Base-by-base conservation (phyloP, 2,329 filamentous ascomycete species). In the Aspergillus ustus region DNA sequence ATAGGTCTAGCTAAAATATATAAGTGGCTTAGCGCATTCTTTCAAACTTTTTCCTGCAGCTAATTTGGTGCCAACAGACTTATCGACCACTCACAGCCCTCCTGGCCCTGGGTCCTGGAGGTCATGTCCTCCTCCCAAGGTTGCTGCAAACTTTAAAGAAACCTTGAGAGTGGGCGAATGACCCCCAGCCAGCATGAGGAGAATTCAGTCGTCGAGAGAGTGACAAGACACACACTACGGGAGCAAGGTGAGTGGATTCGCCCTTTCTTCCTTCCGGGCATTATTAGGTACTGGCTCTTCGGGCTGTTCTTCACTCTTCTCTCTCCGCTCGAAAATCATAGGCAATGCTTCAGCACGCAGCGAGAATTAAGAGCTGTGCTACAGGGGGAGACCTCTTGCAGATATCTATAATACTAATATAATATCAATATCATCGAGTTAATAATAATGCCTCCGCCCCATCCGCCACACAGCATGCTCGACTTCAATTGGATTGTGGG, bases 391-490 rank as follows among this genome's bases (percentile, higher is more conserved):
- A 52, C 51, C 43, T 53, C 31, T 50, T 43, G 43, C 48, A 53
- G 7, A 34, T 9, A 19, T 17, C 9, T 25, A 20, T 20, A 17
- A 5, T 52, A 52, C 13, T 11, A 11, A 11, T 19, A 8, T 20
- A 9, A 20, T 49, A 49, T 48, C 50, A 53, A 53, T 44, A 51
- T 37, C 46, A 50, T 17, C 25, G 6, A 54, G 48, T 28, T 58
- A 44, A 31, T 61, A 56, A 56, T 62, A 57, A 51, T 55, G 49
- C 44, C 50, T 60, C 58, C 61, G 61, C 61, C 58, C 58, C 59
- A 63, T 54, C 58, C 61, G 58, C 60, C 54, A 50, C 59, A 29
- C 49, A 49, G n/a, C 50, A 60, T n/a, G 17, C 25, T 43, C 43
- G 25, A 37, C 50, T 48, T 48, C 54, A 43, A 52, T 57, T 49